phyloP scores from a whole-genome alignment of 805 yeast genomes.

The Brettanomyces bruxellensis region DNA sequence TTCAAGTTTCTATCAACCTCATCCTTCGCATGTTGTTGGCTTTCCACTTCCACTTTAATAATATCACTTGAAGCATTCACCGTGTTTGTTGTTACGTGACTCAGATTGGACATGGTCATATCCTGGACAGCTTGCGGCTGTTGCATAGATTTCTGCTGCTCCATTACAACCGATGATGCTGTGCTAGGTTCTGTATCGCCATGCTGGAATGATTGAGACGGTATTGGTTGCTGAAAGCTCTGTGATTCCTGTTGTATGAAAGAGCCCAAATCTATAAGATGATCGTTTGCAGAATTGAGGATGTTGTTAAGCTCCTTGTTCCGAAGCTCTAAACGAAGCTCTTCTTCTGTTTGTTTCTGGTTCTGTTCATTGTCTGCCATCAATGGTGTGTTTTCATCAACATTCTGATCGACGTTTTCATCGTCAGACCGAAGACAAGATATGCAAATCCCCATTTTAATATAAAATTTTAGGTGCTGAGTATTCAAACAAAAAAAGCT shows the following conservation, averaged over 20 bases:
- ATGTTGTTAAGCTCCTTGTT: conserved; percentile 25
- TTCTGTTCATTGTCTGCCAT: conserved; percentile 14
- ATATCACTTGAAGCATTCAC: conserved; percentile 6
- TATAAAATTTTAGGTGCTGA: neutral
- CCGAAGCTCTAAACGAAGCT: conserved; percentile 18
- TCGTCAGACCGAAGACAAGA: conserved; percentile 20
- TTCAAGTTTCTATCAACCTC: conserved; percentile 9
- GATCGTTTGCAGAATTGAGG: conserved; percentile 25
- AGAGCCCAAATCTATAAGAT: conserved; percentile 21
- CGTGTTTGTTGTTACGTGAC: conserved; percentile 1
- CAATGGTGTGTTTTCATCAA: conserved; percentile 21
- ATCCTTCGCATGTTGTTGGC: conserved; percentile 2
- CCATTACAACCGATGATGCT: conserved; percentile 6
- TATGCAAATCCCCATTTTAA: conserved; percentile 25
- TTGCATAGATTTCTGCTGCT: conserved; percentile 1
- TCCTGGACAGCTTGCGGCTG: conserved; percentile 5
- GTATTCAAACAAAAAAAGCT: too few species aligned
- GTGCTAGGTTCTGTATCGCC: neutral
- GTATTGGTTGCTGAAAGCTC: neutral
- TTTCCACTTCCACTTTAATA: conserved; percentile 11
- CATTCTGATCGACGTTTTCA: conserved; percentile 13
- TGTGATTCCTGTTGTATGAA: conserved; percentile 12
- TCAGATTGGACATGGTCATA: conserved; percentile 1
- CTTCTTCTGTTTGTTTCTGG: conserved; percentile 16
- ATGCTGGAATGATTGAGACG: conserved; percentile 1